A percentile compares a stretch with the other conserved stretches of the same genome.
Conservation (phyloP, 108 stramenopile species). For the Chaetoceros tenuissimus region DNA sequence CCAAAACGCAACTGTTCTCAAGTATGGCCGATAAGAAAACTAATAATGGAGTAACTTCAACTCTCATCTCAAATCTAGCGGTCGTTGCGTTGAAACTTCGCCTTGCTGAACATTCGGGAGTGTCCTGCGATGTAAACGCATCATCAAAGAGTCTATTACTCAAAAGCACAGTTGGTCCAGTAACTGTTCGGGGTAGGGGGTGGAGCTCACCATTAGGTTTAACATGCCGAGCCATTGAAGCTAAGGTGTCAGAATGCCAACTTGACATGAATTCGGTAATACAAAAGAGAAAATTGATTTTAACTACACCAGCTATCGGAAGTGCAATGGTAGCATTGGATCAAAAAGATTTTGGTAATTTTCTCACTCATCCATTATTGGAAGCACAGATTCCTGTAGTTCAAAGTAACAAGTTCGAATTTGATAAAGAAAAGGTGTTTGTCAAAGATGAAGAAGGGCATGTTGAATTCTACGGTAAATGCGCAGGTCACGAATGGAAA, state of each 20-base stretch:
- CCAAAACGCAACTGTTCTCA: too few relatives aligned
- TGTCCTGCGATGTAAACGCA: conserved; percentile 37
- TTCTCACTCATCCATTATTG: conserved; percentile 51
- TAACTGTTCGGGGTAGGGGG: conserved; percentile 41
- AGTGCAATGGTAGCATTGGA: conserved; percentile 41
- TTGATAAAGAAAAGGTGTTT: conserved; percentile 24
- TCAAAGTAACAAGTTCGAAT: conserved; percentile 11
- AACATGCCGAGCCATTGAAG: conserved; percentile 49
- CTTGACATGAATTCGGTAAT: conserved; percentile 34
- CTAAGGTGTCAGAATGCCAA: conserved; percentile 36
- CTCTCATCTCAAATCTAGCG: conserved; percentile 42
- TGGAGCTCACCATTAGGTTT: conserved; percentile 38
- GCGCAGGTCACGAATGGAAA: conserved; percentile 20
- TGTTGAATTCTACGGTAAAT: conserved; percentile 16
- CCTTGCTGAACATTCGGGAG: conserved; percentile 29
- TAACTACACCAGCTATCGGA: conserved; percentile 38
- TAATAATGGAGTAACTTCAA: conserved; percentile 28
- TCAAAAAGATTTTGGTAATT: conserved; percentile 44
- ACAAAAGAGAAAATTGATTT: conserved; percentile 27
- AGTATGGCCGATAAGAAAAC: too few relatives aligned
- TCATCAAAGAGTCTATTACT: conserved; percentile 17
- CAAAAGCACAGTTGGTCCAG: conserved; percentile 32
- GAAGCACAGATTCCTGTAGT: conserved; percentile 14
- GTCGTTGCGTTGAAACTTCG: conserved; percentile 37
- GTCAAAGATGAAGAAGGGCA: conserved; percentile 15